Evolutionary conservation across 305 asterid species (phyloP).

Genomic region (Solanum hybrid): DNA sequence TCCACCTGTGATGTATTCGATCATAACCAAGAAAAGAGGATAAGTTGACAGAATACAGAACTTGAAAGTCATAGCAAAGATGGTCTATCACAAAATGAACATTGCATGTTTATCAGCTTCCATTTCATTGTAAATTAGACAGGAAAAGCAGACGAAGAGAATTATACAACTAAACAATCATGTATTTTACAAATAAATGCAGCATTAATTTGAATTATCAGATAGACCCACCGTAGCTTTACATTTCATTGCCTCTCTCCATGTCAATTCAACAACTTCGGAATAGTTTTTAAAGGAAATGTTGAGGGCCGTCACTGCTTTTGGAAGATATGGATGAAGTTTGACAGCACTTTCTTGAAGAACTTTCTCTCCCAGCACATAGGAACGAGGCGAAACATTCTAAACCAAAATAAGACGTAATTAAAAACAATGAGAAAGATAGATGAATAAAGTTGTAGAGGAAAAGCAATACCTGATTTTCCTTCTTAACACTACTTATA

Average conservation of each 20-base stretch:
- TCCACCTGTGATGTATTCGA: background rate
- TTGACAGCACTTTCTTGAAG: conserved; percentile 19
- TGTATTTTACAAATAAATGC: background rate
- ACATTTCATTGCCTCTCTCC: background rate
- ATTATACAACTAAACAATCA: background rate
- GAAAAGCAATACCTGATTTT: conserved; percentile 20
- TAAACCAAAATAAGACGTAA: conserved; percentile 11
- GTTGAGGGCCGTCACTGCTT: conserved; percentile 12
- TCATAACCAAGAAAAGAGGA: background rate
- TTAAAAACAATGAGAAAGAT: background rate
- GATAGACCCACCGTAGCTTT: conserved; percentile 3
- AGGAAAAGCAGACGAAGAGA: background rate
- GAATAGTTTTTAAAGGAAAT: conserved; percentile 18
- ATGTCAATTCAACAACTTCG: conserved; percentile 19
- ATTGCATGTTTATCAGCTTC: background rate
- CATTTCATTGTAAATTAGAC: background rate
- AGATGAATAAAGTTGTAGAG: background rate
- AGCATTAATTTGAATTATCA: background rate
- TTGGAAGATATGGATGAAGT: conserved; percentile 18
- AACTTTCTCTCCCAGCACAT: conserved; percentile 23
- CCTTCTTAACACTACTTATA: conserved; percentile 20
- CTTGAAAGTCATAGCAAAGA: background rate
- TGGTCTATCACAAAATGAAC: background rate
- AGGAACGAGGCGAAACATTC: conserved; percentile 23
- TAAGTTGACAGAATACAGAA: background rate